Evolutionary conservation across 106 monocot genomes (phyloP).

Genomic region (Dendrobium nobile): DNA sequence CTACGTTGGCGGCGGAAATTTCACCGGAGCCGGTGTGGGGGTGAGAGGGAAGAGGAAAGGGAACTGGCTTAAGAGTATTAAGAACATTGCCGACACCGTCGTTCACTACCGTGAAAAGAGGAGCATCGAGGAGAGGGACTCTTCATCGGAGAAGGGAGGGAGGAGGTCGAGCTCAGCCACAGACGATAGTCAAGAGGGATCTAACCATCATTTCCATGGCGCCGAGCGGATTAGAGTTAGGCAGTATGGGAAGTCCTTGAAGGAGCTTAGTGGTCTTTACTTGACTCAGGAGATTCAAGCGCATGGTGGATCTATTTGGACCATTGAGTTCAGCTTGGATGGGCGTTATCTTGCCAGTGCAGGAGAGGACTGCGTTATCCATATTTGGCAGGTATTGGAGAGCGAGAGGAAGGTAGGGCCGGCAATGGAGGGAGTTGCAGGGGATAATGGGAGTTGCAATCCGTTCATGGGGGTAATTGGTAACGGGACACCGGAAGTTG

Average conservation of each 20-base stretch:
- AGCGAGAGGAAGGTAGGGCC: constrained; percentile 33
- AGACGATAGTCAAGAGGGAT: constrained; percentile 64
- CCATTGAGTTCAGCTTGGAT: constrained; percentile 51
- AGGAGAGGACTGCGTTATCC: constrained; percentile 65
- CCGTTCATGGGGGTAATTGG: constrained; percentile 20
- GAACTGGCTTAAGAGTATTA: constrained; percentile 53
- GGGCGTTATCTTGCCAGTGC: constrained; percentile 50
- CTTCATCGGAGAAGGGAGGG: constrained; percentile 43
- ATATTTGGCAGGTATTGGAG: constrained; percentile 45
- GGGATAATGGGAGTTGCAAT: constrained; percentile 34
- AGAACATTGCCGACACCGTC: constrained; percentile 24
- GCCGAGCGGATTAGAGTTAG: constrained; percentile 56
- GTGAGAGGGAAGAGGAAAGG: constrained; percentile 25
- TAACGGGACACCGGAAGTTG: constrained; percentile 40
- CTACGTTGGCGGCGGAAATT: background rate
- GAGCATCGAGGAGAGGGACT: constrained; percentile 55
- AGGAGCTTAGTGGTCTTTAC: constrained; percentile 54
- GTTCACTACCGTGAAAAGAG: constrained; percentile 24
- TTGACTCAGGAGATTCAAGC: constrained; percentile 61
- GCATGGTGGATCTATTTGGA: constrained; percentile 63
- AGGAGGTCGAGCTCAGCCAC: constrained; percentile 72
- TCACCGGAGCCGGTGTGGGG: constrained; percentile 1
- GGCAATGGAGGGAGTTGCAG: constrained; percentile 16
- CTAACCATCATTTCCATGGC: constrained; percentile 16
- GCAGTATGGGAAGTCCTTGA: constrained; percentile 56